Evolutionary conservation across 495 filamentous ascomycete species (phyloP), one percentile per base, ranked within the genome.

Genomic region (Aspergillus mulundensis): DNA sequence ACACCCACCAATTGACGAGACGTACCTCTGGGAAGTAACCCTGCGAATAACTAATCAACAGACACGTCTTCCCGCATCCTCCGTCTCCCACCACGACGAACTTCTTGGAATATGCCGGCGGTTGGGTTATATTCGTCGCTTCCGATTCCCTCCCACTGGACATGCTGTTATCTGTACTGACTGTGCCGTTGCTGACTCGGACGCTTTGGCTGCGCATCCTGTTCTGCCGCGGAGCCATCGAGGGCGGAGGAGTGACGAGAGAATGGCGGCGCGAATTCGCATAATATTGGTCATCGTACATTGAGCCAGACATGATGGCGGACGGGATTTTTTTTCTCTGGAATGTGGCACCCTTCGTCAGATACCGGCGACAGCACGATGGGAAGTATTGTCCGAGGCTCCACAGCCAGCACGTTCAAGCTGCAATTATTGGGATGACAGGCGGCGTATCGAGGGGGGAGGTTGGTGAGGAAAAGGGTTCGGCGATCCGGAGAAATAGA

Each of bases 41-140:
- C 78, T 96, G 90, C 58, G 90, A 95, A 72, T 97, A 98, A 67
- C 91, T 96, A 69, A 98, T 98, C 75, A 98, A 76, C 56, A 98
- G 74, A 78, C 95, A 98, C 6, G 94, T 98, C 86, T 98, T 98
- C 61, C 94, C 94, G 72, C 94, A 98, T 53, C 94, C 94, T 57
- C 94, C 94, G 72, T 98, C 94, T 50, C 94, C 94, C 20, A 98
- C 94, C 18, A 98, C 94, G 19, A 98, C 94, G 62, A 98, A 91
- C 78, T 98, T 98, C 78, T 98, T 98, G 56, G 91, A 96, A 72
- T 91, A 98, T 47, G 89, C 84, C 1, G 92, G 91, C 4, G 88
- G 88, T 63, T 83, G 91, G 7, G 91, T 97, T 70, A 94, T 84
- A 71, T 88, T 85, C 30, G 91, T 96, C 16, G 82, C 85, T 49